A percentile compares a stretch with the other conserved stretches of the same genome.
Conservation (phyloP, 805 yeast species). For the Starmerella asiatica region DNA sequence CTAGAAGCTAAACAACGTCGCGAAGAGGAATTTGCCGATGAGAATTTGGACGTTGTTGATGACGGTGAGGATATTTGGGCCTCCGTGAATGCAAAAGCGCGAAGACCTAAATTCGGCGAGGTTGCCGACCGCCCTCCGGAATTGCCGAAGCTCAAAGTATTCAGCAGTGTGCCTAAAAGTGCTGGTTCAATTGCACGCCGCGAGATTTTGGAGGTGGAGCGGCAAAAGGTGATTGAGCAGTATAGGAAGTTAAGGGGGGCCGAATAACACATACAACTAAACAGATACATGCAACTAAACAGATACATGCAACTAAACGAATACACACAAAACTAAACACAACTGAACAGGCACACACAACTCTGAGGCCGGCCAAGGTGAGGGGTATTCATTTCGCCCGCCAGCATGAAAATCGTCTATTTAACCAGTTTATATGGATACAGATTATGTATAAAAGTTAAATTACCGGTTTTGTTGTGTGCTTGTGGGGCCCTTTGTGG, state of each 20-base stretch:
- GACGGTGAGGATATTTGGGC: conserved; percentile 35
- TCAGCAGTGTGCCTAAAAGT: conserved; percentile 29
- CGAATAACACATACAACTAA: too few species aligned
- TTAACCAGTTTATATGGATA: too few species aligned
- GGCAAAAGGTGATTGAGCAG: conserved; percentile 27
- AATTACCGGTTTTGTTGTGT: too few species aligned
- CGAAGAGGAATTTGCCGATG: conserved; percentile 17
- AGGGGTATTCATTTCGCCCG: too few species aligned
- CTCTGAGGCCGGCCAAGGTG: too few species aligned
- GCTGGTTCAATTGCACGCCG: conserved; percentile 32
- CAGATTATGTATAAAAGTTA: too few species aligned
- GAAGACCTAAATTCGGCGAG: conserved; percentile 31
- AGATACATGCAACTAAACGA: too few species aligned
- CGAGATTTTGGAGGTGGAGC: conserved; percentile 28
- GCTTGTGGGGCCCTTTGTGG: too few species aligned
- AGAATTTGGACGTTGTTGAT: conserved; percentile 21
- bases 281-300: too few species aligned
- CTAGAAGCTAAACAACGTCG: conserved; percentile 17
- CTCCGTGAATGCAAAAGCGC: conserved; percentile 21
- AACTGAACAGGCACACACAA: too few species aligned
- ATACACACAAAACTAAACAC: too few species aligned
- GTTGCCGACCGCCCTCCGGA: conserved; percentile 33
- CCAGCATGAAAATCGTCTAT: too few species aligned
- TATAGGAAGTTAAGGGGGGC: conserved; percentile 20
- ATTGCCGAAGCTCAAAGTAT: conserved; percentile 24